Percentiles rank a stretch among this genome's conserved stretches.
Conservation (phyloP, 805 yeast species). For the Cyberlindnera mississippiensis region DNA sequence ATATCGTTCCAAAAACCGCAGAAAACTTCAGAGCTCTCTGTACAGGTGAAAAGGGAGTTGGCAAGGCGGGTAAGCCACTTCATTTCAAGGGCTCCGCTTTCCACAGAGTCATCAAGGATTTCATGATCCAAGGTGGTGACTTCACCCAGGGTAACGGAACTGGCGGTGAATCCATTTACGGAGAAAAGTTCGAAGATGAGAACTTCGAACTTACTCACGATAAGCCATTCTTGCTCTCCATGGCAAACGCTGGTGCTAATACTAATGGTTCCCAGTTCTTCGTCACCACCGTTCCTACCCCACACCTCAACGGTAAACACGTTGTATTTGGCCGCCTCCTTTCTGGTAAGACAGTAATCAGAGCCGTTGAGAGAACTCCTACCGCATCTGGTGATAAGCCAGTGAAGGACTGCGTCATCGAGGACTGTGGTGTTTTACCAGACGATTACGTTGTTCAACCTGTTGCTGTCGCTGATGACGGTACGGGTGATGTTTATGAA, state of each 20-base stretch:
- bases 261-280: conserved; percentile 97
- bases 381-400: conserved; percentile 74
- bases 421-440: conserved; percentile 75
- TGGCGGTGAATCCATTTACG: conserved; percentile 81
- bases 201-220: conserved; percentile 74
- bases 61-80: conserved; percentile 59
- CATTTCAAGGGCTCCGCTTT: conserved; percentile 81
- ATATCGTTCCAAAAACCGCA: conserved; percentile 81
- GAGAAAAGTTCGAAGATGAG: conserved; percentile 88
- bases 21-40: conserved; percentile 87
- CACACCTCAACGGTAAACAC: conserved; percentile 93
- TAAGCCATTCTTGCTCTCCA: conserved; percentile 82
- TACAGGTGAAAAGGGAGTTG: conserved; percentile 80
- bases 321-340: conserved; percentile 93
- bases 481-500: conserved; percentile 82
- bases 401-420: conserved; percentile 59
- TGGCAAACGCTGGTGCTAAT: conserved; percentile 96
- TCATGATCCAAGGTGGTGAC: conserved; percentile 96
- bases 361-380: conserved; percentile 67
- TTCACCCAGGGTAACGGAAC: conserved; percentile 72
- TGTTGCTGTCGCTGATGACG: conserved; percentile 54
- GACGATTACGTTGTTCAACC: conserved; percentile 49
- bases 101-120: conserved; percentile 85
- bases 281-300: conserved; percentile 88
- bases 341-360: conserved; percentile 74